A percentile compares a stretch with the other conserved stretches of the same genome.
These are phyloP conservation scores for Carpediemonas membranifera DNA, from an alignment of 78 protist genomes.

Conservation along the genomic window DNA sequence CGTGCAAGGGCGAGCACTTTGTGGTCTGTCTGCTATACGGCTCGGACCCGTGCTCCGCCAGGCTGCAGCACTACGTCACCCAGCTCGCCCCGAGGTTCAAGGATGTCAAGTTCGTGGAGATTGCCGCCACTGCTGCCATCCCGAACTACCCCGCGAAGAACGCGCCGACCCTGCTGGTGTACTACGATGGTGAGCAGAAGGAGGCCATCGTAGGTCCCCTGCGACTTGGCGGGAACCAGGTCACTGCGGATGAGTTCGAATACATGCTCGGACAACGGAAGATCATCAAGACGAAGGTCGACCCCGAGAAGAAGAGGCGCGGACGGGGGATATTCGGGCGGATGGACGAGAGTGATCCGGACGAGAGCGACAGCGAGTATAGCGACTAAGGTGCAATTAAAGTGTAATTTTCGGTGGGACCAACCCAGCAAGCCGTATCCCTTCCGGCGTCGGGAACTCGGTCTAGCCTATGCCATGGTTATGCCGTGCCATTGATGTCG, in stretches of 20 bases:
- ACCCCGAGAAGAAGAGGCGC: not conserved
- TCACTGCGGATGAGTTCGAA: conserved; percentile 14
- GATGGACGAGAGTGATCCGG: too few relatives aligned
- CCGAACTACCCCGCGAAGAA: conserved; percentile 56
- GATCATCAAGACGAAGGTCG: not conserved
- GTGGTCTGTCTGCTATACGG: not conserved
- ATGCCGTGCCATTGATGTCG: too few relatives aligned
- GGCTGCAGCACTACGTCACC: not conserved
- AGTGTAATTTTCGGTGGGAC: too few relatives aligned
- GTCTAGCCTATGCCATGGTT: too few relatives aligned
- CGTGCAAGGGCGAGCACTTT: not conserved
- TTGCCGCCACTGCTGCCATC: not conserved
- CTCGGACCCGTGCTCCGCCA: not conserved
- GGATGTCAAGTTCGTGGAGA: not conserved
- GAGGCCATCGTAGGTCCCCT: conserved; percentile 38
- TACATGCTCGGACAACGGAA: not conserved
- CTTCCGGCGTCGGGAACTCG: too few relatives aligned
- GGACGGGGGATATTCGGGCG: too few relatives aligned
- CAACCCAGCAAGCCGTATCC: too few relatives aligned
- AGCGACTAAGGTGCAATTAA: too few relatives aligned
- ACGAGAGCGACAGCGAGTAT: too few relatives aligned
- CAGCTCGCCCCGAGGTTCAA: not conserved
- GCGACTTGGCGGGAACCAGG: conserved; percentile 27
- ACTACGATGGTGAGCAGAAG: conserved; percentile 34
- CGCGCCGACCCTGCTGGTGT: conserved; percentile 57